A percentile compares a stretch with the other conserved stretches of the same genome.
Conservation (phyloP, 441 rosid genomes). For the Kokia cookei region DNA sequence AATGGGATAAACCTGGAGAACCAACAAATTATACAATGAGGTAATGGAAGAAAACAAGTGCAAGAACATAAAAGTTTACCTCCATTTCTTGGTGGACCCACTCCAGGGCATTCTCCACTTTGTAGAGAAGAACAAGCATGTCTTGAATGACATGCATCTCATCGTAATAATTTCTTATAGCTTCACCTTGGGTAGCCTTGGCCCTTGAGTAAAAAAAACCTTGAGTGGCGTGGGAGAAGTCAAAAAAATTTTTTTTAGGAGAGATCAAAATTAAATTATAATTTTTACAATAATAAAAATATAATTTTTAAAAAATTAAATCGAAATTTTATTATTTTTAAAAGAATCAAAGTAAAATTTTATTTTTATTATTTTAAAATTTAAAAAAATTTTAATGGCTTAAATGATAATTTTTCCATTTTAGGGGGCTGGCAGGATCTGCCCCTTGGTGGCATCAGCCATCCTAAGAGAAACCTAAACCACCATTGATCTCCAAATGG, state of each 20-base stretch:
- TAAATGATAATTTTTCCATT: too few species aligned
- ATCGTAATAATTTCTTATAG: constrained; percentile 93
- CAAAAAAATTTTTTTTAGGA: too few species aligned
- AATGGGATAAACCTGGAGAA: constrained; percentile 71
- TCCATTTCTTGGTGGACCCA: constrained; percentile 94
- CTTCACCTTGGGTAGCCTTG: constrained; percentile 95
- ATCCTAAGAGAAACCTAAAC: constrained; percentile 90
- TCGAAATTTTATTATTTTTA: too few species aligned
- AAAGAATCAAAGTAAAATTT: too few species aligned
- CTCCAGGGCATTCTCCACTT: constrained; percentile 85
- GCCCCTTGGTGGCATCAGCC: constrained; percentile 80
- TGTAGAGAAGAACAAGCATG: constrained; percentile 94
- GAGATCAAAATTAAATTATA: too few species aligned
- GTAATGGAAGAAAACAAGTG: background rate
- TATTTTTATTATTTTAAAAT: too few species aligned
- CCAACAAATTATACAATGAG: background rate
- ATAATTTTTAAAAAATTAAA: too few species aligned
- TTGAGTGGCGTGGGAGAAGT: too few species aligned
- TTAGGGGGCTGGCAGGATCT: too few species aligned
- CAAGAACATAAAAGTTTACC: constrained; percentile 35
- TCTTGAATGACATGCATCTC: constrained; percentile 97
- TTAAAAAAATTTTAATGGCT: too few species aligned
- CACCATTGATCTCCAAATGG: constrained; percentile 93
- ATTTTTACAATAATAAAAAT: too few species aligned
- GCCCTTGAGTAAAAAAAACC: constrained; percentile 57